A percentile compares a stretch with the other conserved stretches of the same genome.
Conservation (phyloP, 202 grass and related monocot species). For the Elaeis oleifera region DNA sequence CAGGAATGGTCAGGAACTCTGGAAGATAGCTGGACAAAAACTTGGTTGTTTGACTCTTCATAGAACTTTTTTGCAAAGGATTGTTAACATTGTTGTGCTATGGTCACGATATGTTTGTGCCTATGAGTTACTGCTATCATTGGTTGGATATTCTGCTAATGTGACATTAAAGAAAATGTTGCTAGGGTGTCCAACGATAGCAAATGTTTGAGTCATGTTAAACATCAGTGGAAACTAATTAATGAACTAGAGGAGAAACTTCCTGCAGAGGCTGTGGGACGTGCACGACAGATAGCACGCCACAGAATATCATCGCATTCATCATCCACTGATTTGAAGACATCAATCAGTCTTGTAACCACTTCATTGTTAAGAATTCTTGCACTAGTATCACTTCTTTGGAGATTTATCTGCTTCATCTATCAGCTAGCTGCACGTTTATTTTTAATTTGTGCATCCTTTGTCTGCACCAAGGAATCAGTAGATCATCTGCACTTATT, state of each 20-base stretch:
- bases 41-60: conserved; percentile 21
- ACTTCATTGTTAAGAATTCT: no score
- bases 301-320: conserved; percentile 28
- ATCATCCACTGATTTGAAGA: conserved; percentile 13
- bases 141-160: conserved; percentile 52
- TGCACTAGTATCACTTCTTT: no score
- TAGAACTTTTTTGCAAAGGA: conserved; percentile 6
- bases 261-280: conserved; percentile 57
- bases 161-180: conserved; percentile 21
- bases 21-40: conserved; percentile 42
- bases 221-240: conserved; percentile 45
- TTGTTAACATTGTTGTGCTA: conserved; percentile 36
- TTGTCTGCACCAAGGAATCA: no score
- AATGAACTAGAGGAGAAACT: conserved; percentile 54
- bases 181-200: no score
- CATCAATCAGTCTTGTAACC: no score
- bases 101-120: conserved; percentile 58
- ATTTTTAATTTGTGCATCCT: no score
- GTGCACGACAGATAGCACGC: conserved; percentile 54
- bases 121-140: conserved; percentile 54
- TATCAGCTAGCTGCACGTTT: no score
- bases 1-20: conserved; percentile 59
- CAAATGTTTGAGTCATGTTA: background rate
- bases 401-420: no score
- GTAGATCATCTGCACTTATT: no score